Conservation (phyloP, 2,329 filamentous ascomycete species). For the Arthrobotrys entomopaga region DNA sequence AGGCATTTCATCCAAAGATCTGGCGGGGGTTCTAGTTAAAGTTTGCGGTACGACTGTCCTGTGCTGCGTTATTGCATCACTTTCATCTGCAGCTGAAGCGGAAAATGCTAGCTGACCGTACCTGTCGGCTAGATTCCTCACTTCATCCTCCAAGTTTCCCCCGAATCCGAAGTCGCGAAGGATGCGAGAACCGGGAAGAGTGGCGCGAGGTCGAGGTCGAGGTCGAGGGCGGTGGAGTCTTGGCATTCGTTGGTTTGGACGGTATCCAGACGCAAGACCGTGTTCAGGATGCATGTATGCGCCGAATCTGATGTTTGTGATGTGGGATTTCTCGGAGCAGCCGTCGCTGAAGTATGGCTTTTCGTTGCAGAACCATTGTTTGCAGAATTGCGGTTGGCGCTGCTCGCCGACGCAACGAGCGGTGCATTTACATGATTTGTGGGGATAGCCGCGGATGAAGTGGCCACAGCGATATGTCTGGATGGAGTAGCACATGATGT, state of each 20-base stretch:
- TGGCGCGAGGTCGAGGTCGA: background rate
- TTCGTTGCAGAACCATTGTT: slow-evolving; percentile 44
- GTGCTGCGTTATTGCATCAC: too few species aligned
- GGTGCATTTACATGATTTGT: slow-evolving; percentile 22
- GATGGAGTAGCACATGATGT: slow-evolving; percentile 34
- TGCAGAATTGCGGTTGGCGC: slow-evolving; percentile 23
- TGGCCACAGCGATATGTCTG: slow-evolving; percentile 45
- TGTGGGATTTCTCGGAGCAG: slow-evolving; percentile 19
- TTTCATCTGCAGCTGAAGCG: too few species aligned
- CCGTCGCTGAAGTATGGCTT: slow-evolving; percentile 46
- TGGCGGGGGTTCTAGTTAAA: too few species aligned
- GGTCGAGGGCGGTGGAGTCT: background rate
- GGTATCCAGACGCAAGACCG: slow-evolving; percentile 13
- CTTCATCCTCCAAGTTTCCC: background rate
- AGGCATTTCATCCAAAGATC: too few species aligned
- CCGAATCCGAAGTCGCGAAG: background rate
- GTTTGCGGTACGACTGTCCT: too few species aligned
- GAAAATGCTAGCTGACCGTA: too few species aligned
- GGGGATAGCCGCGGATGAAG: slow-evolving; percentile 16
- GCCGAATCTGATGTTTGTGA: slow-evolving; percentile 25
- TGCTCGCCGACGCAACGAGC: slow-evolving; percentile 30
- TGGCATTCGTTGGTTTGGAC: slow-evolving; percentile 16
- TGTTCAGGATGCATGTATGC: slow-evolving; percentile 27
- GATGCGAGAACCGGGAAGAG: background rate
- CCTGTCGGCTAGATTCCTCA: background rate